A percentile compares a stretch with the other conserved stretches of the same genome.
These are phyloP conservation scores for Dillenia suffruticosa DNA, from an alignment of 164 flowering plant species.

Conservation along the genomic window DNA sequence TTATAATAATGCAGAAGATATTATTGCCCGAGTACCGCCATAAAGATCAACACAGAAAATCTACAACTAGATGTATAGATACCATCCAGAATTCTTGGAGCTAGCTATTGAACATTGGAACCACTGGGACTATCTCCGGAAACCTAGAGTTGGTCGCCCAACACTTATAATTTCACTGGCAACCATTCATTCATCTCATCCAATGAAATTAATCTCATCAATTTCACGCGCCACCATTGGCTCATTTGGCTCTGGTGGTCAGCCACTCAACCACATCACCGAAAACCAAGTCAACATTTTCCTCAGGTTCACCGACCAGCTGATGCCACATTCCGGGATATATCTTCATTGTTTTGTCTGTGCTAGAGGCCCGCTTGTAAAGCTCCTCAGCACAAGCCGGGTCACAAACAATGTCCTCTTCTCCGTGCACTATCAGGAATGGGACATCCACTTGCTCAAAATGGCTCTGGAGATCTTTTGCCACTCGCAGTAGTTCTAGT, in stretches of 20 bases:
- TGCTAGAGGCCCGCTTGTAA: slow-evolving; percentile 50
- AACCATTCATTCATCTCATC: too few relatives aligned
- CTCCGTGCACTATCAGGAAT: slow-evolving; percentile 72
- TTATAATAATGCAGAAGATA: too few relatives aligned
- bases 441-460: slow-evolving; percentile 67
- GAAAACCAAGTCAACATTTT: slow-evolving; percentile 74
- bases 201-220: too few relatives aligned
- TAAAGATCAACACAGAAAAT: too few relatives aligned
- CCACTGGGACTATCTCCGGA: too few relatives aligned
- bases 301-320: slow-evolving; percentile 76
- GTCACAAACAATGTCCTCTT: slow-evolving; percentile 77
- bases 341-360: slow-evolving; percentile 68
- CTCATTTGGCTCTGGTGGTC: slow-evolving; percentile 29
- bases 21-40: too few relatives aligned
- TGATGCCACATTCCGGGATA: slow-evolving; percentile 92
- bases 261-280: slow-evolving; percentile 79
- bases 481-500: slow-evolving; percentile 65
- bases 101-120: too few relatives aligned
- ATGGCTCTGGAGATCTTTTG: slow-evolving; percentile 62
- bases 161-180: too few relatives aligned
- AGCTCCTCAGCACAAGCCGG: slow-evolving; percentile 80
- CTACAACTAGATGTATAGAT: too few relatives aligned
- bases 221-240: slow-evolving; percentile 3
- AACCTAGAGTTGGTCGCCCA: too few relatives aligned
- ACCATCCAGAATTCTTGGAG: too few relatives aligned